Evolutionary conservation across 2,329 filamentous ascomycete species (phyloP).

Genomic region (Beauveria brongniartii): DNA sequence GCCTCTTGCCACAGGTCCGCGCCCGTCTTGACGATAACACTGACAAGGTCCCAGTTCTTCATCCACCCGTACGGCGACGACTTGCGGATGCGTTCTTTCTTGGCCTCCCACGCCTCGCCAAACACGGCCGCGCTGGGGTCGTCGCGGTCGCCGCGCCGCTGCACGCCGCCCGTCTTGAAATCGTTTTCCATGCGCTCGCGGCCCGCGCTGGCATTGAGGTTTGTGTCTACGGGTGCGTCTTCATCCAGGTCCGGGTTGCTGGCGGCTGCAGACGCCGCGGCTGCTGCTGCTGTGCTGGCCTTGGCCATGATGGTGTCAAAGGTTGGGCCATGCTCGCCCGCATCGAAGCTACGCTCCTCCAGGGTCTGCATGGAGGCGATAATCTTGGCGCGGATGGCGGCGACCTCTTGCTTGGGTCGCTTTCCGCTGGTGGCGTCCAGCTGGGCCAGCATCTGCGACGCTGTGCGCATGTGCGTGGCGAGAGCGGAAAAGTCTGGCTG

Average conservation of each 20-base stretch:
- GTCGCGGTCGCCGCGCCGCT: constrained; percentile 72
- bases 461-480: constrained; percentile 80
- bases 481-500: constrained; percentile 76
- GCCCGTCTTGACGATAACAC: constrained; percentile 81
- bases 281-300: constrained; percentile 44
- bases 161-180: constrained; percentile 75
- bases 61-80: constrained; percentile 82
- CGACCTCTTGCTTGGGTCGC: constrained; percentile 70
- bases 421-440: constrained; percentile 74
- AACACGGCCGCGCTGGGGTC: constrained; percentile 81
- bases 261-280: constrained; percentile 29
- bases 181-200: constrained; percentile 85
- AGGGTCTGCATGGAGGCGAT: constrained; percentile 85
- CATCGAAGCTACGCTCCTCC: constrained; percentile 76
- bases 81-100: constrained; percentile 75
- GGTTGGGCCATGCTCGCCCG: constrained; percentile 64
- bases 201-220: constrained; percentile 61
- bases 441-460: constrained; percentile 80
- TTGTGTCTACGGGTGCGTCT: constrained; percentile 41
- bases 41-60: constrained; percentile 83
- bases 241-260: constrained; percentile 46
- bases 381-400: constrained; percentile 76
- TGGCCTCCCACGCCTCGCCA: constrained; percentile 77
- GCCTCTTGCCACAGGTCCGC: constrained; percentile 77
- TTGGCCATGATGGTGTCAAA: constrained; percentile 80